These are phyloP conservation scores for Naumovozyma castellii DNA, from an alignment of 805 yeast species.

Conservation along the genomic window DNA sequence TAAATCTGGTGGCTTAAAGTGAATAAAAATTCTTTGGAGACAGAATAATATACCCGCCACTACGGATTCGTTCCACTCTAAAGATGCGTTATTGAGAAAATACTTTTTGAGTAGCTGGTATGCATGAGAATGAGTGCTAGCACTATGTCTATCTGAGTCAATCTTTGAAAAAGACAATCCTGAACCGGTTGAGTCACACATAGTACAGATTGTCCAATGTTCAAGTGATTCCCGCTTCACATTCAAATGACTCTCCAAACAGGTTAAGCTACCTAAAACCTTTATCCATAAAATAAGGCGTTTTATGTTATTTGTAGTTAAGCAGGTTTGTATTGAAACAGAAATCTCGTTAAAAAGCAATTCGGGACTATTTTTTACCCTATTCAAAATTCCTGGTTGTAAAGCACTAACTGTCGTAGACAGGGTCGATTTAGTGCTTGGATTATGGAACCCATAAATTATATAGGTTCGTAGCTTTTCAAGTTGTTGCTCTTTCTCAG, in stretches of 20 bases:
- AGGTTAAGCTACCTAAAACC: constrained; percentile 17
- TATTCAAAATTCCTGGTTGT: constrained; percentile 8
- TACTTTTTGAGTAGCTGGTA: constrained; percentile 23
- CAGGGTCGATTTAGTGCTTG: constrained; percentile 2
- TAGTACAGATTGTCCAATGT: constrained; percentile 11
- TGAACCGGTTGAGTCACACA: constrained; percentile 16
- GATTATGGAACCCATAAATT: constrained; percentile 4
- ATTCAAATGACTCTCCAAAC: constrained; percentile 10
- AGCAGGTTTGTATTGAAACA: constrained; percentile 8
- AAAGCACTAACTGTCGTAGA: constrained; percentile 5
- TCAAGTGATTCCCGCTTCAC: not conserved
- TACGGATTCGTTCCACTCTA: constrained; percentile 19
- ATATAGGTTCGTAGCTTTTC: constrained; percentile 15
- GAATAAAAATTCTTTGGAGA: constrained; percentile 41
- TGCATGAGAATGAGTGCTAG: constrained; percentile 12
- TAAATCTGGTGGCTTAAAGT: constrained; percentile 42
- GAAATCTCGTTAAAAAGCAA: constrained; percentile 11
- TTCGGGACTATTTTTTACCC: constrained; percentile 2
- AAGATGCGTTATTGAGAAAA: constrained; percentile 14
- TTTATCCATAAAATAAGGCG: constrained; percentile 13
- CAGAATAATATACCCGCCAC: constrained; percentile 38
- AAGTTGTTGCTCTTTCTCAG: constrained; percentile 12
- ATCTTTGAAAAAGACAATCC: constrained; percentile 11
- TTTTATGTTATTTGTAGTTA: constrained; percentile 12
- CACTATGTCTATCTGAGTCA: constrained; percentile 26